Percentiles rank a stretch among this genome's conserved stretches.
Conservation (phyloP, 2,329 filamentous ascomycete genomes). For the Aspergillus aculeatinus region DNA sequence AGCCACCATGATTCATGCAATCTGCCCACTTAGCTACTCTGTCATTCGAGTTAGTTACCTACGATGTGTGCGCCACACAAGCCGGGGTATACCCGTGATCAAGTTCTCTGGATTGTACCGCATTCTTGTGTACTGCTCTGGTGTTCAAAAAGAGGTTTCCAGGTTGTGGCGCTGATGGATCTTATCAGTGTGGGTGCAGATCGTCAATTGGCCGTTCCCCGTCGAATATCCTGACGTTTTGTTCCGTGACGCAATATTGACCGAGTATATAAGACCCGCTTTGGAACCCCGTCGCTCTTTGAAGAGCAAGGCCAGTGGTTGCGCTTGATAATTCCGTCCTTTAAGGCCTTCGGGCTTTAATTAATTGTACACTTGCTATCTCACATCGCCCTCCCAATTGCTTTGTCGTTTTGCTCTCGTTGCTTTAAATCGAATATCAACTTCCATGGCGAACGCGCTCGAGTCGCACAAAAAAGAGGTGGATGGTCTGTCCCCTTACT, state of each 20-base stretch:
- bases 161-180: neutral
- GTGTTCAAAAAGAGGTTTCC: neutral
- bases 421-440: neutral
- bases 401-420: neutral
- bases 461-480: neutral
- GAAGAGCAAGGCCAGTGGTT: neutral
- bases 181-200: neutral
- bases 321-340: neutral
- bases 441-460: neutral
- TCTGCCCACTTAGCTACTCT: neutral
- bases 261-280: neutral
- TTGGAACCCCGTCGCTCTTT: neutral
- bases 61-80: neutral
- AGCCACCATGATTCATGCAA: neutral
- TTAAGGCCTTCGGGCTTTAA: neutral
- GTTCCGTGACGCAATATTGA: conserved; percentile 4
- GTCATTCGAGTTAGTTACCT: neutral
- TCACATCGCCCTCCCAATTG: neutral
- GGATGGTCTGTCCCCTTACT: neutral
- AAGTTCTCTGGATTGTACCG: neutral
- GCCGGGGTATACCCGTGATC: neutral
- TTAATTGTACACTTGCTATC: neutral
- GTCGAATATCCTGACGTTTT: neutral
- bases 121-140: neutral
- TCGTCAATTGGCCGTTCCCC: neutral